A percentile compares a stretch with the other conserved stretches of the same genome.
These are phyloP conservation scores for Dunaliella sp. DNA, from an alignment of 139 green algal species.

Conservation along the genomic window DNA sequence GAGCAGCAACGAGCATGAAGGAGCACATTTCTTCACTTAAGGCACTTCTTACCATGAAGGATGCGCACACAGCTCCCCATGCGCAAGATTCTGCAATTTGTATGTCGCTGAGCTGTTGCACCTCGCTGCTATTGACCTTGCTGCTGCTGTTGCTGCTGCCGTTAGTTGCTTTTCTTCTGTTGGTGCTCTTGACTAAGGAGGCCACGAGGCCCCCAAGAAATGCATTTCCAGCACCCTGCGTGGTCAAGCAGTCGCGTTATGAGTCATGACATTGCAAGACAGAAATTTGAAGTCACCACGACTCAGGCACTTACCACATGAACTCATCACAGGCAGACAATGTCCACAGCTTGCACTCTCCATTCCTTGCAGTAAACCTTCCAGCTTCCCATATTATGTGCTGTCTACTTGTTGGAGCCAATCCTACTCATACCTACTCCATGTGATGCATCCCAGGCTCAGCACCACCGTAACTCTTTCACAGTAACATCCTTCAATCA, in stretches of 20 bases:
- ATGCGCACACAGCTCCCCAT: constrained; percentile 23
- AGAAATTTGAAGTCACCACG: neutral
- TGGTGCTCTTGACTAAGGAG: constrained; percentile 1
- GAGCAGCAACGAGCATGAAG: too few species aligned
- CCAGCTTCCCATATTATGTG: neutral
- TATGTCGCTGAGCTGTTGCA: neutral
- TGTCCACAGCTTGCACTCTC: neutral
- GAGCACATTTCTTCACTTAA: neutral
- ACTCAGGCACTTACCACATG: too few species aligned
- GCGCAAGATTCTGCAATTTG: constrained; percentile 7
- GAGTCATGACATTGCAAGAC: neutral
- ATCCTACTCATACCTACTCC: too few species aligned
- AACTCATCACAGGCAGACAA: too few species aligned
- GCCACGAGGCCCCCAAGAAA: constrained; percentile 60
- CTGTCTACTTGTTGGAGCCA: too few species aligned
- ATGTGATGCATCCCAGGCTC: too few species aligned
- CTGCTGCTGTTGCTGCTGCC: neutral
- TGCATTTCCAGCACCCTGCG: constrained; percentile 58
- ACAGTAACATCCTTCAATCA: too few species aligned
- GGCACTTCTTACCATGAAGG: constrained; percentile 18
- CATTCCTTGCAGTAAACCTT: neutral
- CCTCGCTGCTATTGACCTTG: neutral
- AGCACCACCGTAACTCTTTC: too few species aligned
- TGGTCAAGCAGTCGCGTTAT: neutral
- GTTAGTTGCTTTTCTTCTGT: neutral